These are phyloP conservation scores for Logfia minima DNA, from an alignment of 129 eudicot genomes.

Conservation along the genomic window DNA sequence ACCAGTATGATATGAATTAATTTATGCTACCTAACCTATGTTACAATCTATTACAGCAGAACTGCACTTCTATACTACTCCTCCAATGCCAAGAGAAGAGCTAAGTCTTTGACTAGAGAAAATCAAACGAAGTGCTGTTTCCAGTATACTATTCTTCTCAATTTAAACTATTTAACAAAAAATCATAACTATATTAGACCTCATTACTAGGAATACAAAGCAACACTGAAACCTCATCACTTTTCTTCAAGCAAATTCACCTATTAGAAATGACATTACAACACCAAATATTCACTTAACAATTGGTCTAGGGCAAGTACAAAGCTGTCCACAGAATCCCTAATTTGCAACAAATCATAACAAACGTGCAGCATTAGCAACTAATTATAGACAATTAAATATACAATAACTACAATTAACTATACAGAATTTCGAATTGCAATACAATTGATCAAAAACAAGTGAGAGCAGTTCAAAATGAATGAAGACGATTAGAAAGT, in stretches of 20 bases:
- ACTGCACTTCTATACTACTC: not conserved
- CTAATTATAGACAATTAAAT: not conserved
- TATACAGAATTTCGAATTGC: not conserved
- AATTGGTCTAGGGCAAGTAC: constrained; percentile 30
- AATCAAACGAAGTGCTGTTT: not conserved
- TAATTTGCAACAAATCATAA: constrained; percentile 18
- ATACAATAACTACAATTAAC: not conserved
- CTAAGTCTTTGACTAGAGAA: not conserved
- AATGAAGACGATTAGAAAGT: not conserved
- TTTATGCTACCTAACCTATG: too few species aligned
- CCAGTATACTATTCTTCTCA: not conserved
- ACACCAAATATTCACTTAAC: not conserved
- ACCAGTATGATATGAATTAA: too few species aligned
- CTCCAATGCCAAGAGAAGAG: constrained; percentile 6
- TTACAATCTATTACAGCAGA: too few species aligned
- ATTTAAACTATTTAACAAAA: constrained; percentile 8
- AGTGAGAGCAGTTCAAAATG: too few species aligned
- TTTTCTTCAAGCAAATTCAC: constrained; percentile 11
- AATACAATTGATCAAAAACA: not conserved
- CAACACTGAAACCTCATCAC: not conserved
- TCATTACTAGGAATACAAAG: constrained; percentile 1
- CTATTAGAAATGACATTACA: not conserved
- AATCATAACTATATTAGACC: not conserved
- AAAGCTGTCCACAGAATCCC: not conserved
- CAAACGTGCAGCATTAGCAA: constrained; percentile 9